Evolutionary conservation across 495 filamentous ascomycete species (phyloP).

Genomic region (Talaromyces borbonicus): DNA sequence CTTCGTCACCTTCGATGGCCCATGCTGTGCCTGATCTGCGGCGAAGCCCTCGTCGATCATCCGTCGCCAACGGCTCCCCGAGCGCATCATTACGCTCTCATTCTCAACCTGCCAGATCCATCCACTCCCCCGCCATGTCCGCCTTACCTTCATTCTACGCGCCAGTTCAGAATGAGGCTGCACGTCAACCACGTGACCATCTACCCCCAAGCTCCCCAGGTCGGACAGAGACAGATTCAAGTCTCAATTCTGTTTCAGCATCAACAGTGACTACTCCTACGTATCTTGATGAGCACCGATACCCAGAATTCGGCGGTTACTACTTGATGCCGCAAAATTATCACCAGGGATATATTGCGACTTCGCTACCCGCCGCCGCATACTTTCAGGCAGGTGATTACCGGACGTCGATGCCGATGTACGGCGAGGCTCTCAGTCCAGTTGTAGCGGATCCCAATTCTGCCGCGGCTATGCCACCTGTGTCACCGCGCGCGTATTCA

Average conservation of each 20-base stretch:
- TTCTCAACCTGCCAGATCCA: slow-evolving; percentile 52
- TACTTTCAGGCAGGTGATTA: slow-evolving; percentile 33
- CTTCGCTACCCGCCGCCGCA: slow-evolving; percentile 35
- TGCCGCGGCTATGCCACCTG: slow-evolving; percentile 11
- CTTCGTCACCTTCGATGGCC: slow-evolving; percentile 51
- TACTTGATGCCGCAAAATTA: slow-evolving; percentile 47
- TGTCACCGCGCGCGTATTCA: slow-evolving; percentile 11
- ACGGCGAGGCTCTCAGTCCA: slow-evolving; percentile 16
- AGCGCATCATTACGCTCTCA: slow-evolving; percentile 49
- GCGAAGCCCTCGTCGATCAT: slow-evolving; percentile 46
- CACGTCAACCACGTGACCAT: slow-evolving; percentile 26
- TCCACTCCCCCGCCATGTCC: slow-evolving; percentile 34
- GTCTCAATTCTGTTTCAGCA: slow-evolving; percentile 31
- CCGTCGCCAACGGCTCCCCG: slow-evolving; percentile 41
- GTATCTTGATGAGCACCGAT: slow-evolving; percentile 36
- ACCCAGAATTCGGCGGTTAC: slow-evolving; percentile 56
- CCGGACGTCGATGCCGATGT: slow-evolving; percentile 24
- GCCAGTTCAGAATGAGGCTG: slow-evolving; percentile 22
- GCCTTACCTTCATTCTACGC: slow-evolving; percentile 30
- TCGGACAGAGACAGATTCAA: slow-evolving; percentile 31
- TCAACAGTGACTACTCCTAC: slow-evolving; percentile 28
- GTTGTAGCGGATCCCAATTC: slow-evolving; percentile 17
- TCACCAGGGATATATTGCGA: slow-evolving; percentile 34
- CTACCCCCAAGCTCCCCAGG: slow-evolving; percentile 26
- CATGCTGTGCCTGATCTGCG: slow-evolving; percentile 45